phyloP scores from a whole-genome alignment of 768 basidiomycete genomes.

The Cubamyces sp. region DNA sequence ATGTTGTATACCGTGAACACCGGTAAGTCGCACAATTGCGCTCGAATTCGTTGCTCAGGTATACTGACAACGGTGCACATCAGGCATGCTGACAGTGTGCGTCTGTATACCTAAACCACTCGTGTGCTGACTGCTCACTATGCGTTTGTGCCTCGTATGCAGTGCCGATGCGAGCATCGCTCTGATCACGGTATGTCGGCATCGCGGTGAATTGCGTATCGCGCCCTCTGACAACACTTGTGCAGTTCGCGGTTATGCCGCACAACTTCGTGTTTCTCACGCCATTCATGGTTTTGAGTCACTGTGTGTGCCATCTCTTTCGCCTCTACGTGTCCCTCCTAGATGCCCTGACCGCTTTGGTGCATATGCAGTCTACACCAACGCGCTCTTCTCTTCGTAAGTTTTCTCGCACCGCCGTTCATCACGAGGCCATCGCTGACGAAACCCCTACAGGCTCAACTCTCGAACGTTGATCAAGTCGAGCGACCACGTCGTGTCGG shows the following conservation, averaged over 20 bases:
- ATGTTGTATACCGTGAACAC: constrained; percentile 60
- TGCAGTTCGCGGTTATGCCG: constrained; percentile 53
- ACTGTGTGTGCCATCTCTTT: constrained; percentile 42
- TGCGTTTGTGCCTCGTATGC: neutral
- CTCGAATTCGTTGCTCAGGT: neutral
- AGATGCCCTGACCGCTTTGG: neutral
- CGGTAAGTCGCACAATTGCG: constrained; percentile 37
- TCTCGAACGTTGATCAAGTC: constrained; percentile 26
- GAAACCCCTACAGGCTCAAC: constrained; percentile 43
- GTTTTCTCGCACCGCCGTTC: constrained; percentile 8
- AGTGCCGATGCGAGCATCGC: constrained; percentile 53
- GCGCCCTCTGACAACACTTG: neutral
- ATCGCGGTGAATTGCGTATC: neutral
- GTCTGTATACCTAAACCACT: constrained; percentile 19
- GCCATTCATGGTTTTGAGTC: constrained; percentile 56
- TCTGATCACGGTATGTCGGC: constrained; percentile 40
- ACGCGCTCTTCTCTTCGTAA: constrained; percentile 56
- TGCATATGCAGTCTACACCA: constrained; percentile 51
- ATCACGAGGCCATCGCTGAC: too few species aligned
- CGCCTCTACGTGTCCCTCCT: neutral
- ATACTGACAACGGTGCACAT: constrained; percentile 26
- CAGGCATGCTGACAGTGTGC: constrained; percentile 45
- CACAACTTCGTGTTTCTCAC: constrained; percentile 58
- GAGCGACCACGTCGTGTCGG: constrained; percentile 42
- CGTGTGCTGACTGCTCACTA: neutral